Conservation (phyloP, 371 early-diverging fungal genomes). For the Batrachochytrium dendrobatidis region DNA sequence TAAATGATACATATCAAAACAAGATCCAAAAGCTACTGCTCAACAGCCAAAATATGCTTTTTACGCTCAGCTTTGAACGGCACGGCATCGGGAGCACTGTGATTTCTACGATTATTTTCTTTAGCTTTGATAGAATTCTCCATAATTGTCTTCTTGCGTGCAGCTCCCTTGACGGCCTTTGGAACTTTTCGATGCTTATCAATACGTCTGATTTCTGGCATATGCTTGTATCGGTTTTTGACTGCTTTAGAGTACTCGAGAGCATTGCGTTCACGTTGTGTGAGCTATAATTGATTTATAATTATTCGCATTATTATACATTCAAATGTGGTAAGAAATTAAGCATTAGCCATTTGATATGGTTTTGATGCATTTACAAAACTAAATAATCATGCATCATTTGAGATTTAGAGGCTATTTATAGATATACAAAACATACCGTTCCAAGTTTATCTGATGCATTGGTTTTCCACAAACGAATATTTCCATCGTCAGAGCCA, state of each 20-base stretch:
- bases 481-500: slow-evolving; percentile 96
- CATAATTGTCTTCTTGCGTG: slow-evolving; percentile 71
- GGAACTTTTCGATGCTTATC: slow-evolving; percentile 82
- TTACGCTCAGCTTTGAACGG: slow-evolving; percentile 68
- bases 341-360: no score
- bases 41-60: slow-evolving; percentile 54
- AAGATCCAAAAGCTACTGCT: no score
- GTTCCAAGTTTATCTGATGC: slow-evolving; percentile 83
- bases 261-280: slow-evolving; percentile 73
- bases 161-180: slow-evolving; percentile 69
- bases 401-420: no score
- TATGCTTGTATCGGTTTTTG: slow-evolving; percentile 88
- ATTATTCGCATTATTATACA: slow-evolving; percentile 8
- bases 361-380: no score
- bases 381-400: no score
- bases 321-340: no score
- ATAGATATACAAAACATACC: slow-evolving; percentile 18
- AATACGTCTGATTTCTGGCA: slow-evolving; percentile 89
- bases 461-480: slow-evolving; percentile 96
- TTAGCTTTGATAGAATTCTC: slow-evolving; percentile 68
- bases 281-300: slow-evolving; percentile 20
- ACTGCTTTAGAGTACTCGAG: slow-evolving; percentile 78
- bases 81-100: slow-evolving; percentile 59
- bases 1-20: no score
- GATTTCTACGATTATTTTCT: slow-evolving; percentile 73